These are phyloP conservation scores for Hymenoscyphus scutula DNA, from an alignment of 2,329 filamentous ascomycete species.

Conservation along the genomic window DNA sequence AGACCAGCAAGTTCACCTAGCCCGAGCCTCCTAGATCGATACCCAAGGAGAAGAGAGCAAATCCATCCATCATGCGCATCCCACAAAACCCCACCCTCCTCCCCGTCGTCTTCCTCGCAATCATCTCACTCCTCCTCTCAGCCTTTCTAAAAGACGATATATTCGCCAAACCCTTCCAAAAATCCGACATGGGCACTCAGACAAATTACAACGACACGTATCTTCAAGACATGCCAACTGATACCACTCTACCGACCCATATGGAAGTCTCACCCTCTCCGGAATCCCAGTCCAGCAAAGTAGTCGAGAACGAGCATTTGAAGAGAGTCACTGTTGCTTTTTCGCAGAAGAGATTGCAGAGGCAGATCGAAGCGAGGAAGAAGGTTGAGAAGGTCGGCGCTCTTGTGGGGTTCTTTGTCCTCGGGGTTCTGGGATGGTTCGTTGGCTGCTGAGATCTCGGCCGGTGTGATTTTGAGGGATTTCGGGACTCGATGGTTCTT, in stretches of 20 bases:
- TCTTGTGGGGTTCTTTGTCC: background rate
- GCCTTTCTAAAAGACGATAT: background rate
- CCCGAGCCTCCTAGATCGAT: background rate
- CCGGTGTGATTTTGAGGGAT: too few relatives aligned
- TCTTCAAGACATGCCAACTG: background rate
- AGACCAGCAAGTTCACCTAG: background rate
- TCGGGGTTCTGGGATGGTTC: slow-evolving; percentile 5
- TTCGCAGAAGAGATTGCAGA: background rate
- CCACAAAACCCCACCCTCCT: background rate
- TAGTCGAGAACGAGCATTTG: background rate
- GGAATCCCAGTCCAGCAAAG: background rate
- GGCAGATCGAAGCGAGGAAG: background rate
- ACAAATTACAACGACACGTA: background rate
- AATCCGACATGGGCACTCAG: background rate
- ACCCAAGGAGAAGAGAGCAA: background rate
- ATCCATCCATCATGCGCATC: background rate
- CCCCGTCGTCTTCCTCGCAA: background rate
- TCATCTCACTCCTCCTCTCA: background rate
- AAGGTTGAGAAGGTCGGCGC: slow-evolving; percentile 10
- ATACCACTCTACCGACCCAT: background rate
- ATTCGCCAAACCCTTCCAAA: background rate
- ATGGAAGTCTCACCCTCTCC: background rate
- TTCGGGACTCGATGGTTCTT: too few relatives aligned
- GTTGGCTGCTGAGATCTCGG: background rate
- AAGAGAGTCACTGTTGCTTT: background rate